A percentile compares a stretch with the other conserved stretches of the same genome.
These are phyloP conservation scores for Claviceps digitariae DNA, from an alignment of 2,329 filamentous ascomycete species.

Conservation along the genomic window DNA sequence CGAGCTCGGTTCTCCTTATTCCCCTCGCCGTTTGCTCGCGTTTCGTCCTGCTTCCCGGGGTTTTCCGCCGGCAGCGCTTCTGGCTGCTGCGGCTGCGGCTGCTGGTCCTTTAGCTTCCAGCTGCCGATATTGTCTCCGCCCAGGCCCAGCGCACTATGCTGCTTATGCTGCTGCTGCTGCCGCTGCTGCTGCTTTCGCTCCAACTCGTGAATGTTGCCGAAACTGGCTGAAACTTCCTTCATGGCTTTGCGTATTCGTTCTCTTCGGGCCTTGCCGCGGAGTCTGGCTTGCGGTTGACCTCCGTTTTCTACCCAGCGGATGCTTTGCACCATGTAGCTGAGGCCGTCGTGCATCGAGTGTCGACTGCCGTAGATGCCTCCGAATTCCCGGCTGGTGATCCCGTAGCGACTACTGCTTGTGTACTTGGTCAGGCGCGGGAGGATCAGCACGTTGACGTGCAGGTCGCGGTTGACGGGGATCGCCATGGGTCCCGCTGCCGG, in stretches of 20 bases:
- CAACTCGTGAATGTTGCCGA: conserved; percentile 17
- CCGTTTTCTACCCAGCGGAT: conserved; percentile 78
- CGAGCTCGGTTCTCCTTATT: conserved; percentile 34
- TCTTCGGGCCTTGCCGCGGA: conserved; percentile 40
- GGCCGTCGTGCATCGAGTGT: conserved; percentile 56
- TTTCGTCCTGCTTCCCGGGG: conserved; percentile 16
- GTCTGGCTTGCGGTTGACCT: conserved; percentile 41
- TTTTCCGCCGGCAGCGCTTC: conserved; percentile 11
- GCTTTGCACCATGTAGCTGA: conserved; percentile 74
- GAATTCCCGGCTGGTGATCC: conserved; percentile 72
- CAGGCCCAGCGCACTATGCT: conserved; percentile 10
- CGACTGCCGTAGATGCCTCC: conserved; percentile 35
- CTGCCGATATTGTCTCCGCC: conserved; percentile 18
- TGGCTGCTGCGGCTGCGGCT: conserved; percentile 4
- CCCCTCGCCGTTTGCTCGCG: conserved; percentile 20
- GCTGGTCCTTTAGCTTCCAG: conserved; percentile 19
- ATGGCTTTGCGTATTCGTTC: conserved; percentile 44
- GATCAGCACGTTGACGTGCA: conserved; percentile 78
- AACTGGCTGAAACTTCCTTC: conserved; percentile 31
- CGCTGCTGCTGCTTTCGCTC: conserved; percentile 13
- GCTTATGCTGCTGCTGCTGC: conserved; percentile 14
- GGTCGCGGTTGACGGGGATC: conserved; percentile 56
- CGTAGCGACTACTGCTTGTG: conserved; percentile 58
- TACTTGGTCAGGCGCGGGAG: conserved; percentile 71
- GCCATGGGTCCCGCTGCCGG: conserved; percentile 47